phyloP scores from a whole-genome alignment of 2,329 filamentous ascomycete genomes.

The Diaporthe vaccinii region DNA sequence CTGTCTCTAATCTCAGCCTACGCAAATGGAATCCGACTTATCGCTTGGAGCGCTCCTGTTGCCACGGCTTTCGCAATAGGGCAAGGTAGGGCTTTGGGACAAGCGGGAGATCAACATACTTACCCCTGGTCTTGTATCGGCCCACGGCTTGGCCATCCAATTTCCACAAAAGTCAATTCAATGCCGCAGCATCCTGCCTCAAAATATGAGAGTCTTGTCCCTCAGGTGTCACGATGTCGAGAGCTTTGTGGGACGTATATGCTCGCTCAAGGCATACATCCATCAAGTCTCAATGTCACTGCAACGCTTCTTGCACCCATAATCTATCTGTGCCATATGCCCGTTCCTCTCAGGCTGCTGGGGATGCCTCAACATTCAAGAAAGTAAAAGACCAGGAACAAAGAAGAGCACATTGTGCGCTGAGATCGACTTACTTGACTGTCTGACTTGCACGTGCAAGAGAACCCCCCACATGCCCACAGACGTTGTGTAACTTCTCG shows the following conservation, averaged over 20 bases:
- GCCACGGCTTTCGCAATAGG: background rate
- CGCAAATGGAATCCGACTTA: background rate
- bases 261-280: background rate
- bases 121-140: background rate
- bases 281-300: background rate
- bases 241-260: background rate
- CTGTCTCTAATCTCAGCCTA: background rate
- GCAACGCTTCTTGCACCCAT: background rate
- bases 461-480: slow-evolving; percentile 1
- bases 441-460: slow-evolving; percentile 4
- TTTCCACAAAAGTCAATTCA: slow-evolving; percentile 21
- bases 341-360: background rate
- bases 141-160: slow-evolving; percentile 8
- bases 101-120: background rate
- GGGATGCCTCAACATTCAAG: background rate
- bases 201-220: background rate
- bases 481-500: slow-evolving; percentile 26
- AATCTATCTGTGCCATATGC: too few species aligned
- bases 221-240: background rate
- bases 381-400: background rate
- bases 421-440: background rate
- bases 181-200: background rate
- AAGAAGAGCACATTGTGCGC: background rate
- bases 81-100: background rate
- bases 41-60: background rate